A percentile compares a stretch with the other conserved stretches of the same genome.
Conservation (phyloP, 1,284 basidiomycete genomes). For the Hortiboletus rubellus region DNA sequence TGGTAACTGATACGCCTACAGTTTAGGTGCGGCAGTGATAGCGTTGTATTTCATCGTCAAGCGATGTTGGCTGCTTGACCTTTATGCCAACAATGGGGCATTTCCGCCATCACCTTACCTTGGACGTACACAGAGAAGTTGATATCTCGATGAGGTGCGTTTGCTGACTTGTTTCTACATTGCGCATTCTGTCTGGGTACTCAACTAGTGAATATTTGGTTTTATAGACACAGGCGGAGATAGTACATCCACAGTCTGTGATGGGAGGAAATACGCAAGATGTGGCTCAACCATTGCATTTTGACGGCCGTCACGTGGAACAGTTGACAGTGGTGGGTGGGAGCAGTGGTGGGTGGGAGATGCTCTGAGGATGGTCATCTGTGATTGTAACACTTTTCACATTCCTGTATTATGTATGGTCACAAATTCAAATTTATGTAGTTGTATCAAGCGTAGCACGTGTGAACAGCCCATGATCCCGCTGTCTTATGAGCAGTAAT, state of each 20-base stretch:
- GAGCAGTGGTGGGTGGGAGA: no score
- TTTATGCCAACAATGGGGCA: conserved; percentile 87
- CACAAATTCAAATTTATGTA: no score
- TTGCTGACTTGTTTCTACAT: no score
- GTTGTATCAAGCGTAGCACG: no score
- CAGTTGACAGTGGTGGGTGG: conserved; percentile 90
- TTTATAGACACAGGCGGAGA: conserved; percentile 73
- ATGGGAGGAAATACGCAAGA: conserved; percentile 91
- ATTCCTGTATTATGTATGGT: no score
- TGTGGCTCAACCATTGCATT: conserved; percentile 88
- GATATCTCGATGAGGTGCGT: conserved; percentile 89
- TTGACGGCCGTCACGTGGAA: conserved; percentile 90
- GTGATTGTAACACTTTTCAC: no score
- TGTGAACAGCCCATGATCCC: no score
- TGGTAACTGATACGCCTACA: not conserved
- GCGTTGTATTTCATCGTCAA: conserved; percentile 94
- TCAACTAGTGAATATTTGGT: not conserved
- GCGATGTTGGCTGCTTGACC: conserved; percentile 88
- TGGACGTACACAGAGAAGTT: conserved; percentile 94
- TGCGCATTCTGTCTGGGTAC: not conserved
- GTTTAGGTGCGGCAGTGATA: conserved; percentile 85
- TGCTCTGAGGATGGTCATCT: no score
- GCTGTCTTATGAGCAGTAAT: no score
- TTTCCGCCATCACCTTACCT: conserved; percentile 90
- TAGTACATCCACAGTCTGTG: conserved; percentile 86